Conservation (phyloP, 2,329 filamentous ascomycete genomes). For the Aspergillus arachidicola region DNA sequence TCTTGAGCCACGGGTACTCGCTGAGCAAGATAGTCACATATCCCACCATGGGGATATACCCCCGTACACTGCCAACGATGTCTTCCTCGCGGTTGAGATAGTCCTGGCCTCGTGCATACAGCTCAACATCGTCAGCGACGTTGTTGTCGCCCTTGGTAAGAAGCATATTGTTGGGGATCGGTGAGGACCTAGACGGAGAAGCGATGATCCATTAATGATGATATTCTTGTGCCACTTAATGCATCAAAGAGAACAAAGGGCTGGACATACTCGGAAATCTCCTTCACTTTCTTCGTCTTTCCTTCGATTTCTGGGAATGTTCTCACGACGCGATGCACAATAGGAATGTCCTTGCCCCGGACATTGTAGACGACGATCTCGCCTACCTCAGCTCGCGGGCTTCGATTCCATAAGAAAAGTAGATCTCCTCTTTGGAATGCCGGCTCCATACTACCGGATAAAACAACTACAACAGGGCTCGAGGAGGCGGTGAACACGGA, state of each 20-base stretch:
- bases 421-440: constrained; percentile 67
- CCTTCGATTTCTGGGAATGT: constrained; percentile 55
- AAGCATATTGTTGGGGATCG: constrained; percentile 55
- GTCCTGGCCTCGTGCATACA: constrained; percentile 83
- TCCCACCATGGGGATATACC: constrained; percentile 90
- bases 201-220: constrained; percentile 5
- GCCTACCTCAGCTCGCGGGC: constrained; percentile 65
- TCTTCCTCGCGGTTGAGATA: constrained; percentile 80
- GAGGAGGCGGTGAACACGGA: constrained; percentile 75
- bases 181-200: constrained; percentile 24
- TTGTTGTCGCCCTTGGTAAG: constrained; percentile 99
- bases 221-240: neutral
- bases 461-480: constrained; percentile 57
- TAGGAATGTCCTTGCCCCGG: constrained; percentile 91
- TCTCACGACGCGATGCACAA: constrained; percentile 89
- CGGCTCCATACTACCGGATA: constrained; percentile 70
- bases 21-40: constrained; percentile 96
- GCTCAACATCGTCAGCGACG: constrained; percentile 85
- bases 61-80: constrained; percentile 90
- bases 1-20: constrained; percentile 97
- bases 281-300: constrained; percentile 39
- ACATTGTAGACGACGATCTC: constrained; percentile 84
- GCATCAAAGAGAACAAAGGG: neutral
- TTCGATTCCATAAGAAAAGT: constrained; percentile 65
- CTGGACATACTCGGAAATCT: constrained; percentile 32